Base-by-base conservation (phyloP, 345 rosid genomes). In the Aquilaria malaccensis region DNA sequence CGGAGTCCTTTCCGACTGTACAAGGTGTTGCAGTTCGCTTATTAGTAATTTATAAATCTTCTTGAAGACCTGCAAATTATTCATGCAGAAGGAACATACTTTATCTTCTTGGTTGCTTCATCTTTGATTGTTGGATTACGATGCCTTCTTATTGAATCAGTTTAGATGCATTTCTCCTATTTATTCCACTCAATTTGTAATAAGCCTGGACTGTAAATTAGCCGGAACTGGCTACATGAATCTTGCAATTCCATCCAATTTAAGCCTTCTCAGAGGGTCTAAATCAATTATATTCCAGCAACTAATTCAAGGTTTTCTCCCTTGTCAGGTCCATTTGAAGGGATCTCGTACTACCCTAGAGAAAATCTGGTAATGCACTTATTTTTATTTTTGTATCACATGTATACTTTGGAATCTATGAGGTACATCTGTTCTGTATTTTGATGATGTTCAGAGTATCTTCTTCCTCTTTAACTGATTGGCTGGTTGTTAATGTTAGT, bases 271-370 rank as follows among this genome's bases (percentile, higher is more conserved):
- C 43, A 37, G 3, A 37, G 43, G 7, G 43, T 37, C 43, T 37
- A 37, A 7, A 37, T 37, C 43, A 1, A 10, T 52, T 46, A 50
- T 59, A 9, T 72, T 48, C 72, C 61, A 64, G 62, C 30, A 57
- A 47, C 31, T 31, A 14, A 45, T n/a, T 41, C 45, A 9, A 61
- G 30, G 30, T 10, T 52, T 55, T 55, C 14, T 59, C 46, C 7
- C 66, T 61, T 52, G 60, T 45, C 79, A 90, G 99, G 97, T 81
- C 97, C 97, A 15, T 90, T 90, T 70, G 91, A 86, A 74, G 95
- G 84, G 65, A 73, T 86, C 51, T 86, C 91, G 30, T 81, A 81
- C 76, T 72, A 67, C 62, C 84, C 91, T 41, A 83, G 70, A 64
- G 85, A 82, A 65, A 78, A 79, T 58, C 64, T 69, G 96, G 96